Percentiles rank a stretch among this genome's conserved stretches.
phyloP scores from a whole-genome alignment of 2,329 filamentous ascomycete genomes.

The Penicillium sp. region DNA sequence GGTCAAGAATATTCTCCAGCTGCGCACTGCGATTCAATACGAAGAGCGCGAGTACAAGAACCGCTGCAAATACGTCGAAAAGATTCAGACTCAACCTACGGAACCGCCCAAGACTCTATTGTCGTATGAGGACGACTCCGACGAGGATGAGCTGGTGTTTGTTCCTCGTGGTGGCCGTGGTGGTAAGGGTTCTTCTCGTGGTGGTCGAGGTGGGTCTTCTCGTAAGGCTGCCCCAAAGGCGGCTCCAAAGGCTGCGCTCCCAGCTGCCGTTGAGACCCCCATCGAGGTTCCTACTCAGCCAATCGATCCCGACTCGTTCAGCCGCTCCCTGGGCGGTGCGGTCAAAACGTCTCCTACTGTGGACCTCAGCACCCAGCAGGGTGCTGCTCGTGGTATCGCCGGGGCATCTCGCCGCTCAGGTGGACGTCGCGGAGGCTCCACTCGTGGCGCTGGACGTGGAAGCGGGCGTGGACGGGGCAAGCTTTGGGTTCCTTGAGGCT shows the following conservation, averaged over 20 bases:
- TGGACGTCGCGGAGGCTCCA: constrained; percentile 40
- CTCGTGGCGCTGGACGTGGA: constrained; percentile 42
- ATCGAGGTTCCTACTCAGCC: constrained; percentile 52
- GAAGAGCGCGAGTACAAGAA: constrained; percentile 52
- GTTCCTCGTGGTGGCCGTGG: constrained; percentile 48
- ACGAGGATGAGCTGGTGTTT: constrained; percentile 54
- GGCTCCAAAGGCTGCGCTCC: constrained; percentile 4
- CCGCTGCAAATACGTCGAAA: constrained; percentile 51
- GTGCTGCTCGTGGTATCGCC: constrained; percentile 40
- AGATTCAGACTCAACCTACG: constrained; percentile 38
- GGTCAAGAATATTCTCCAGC: constrained; percentile 53
- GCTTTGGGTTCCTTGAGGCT: constrained; percentile 50
- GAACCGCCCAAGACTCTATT: constrained; percentile 51
- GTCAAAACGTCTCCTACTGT: constrained; percentile 34
- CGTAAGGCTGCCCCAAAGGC: constrained; percentile 38
- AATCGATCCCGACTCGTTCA: constrained; percentile 55
- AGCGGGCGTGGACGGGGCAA: constrained; percentile 47
- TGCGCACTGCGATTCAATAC: constrained; percentile 52
- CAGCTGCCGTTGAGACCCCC: constrained; percentile 34
- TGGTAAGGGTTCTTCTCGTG: constrained; percentile 39
- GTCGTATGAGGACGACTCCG: constrained; percentile 53
- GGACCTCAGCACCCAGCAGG: constrained; percentile 40
- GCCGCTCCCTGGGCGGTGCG: constrained; percentile 42
- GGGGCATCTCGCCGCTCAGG: constrained; percentile 39
- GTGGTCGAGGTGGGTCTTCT: constrained; percentile 32